A percentile compares a stretch with the other conserved stretches of the same genome.
Conservation (phyloP, 306 rosid species). For the Lathyrus tuberosus region DNA sequence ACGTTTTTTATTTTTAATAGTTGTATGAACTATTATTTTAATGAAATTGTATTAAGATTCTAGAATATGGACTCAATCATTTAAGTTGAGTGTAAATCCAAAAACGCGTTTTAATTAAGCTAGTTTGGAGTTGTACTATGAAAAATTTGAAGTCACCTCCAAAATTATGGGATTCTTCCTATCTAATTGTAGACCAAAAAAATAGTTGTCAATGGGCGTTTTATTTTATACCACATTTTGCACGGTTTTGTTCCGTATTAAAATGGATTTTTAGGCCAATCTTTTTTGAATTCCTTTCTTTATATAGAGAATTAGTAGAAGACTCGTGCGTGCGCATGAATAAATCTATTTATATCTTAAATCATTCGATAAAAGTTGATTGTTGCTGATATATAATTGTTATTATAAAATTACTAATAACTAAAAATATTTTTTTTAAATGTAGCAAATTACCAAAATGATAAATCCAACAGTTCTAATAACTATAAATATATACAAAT, state of each 20-base stretch:
- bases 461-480: accelerated
- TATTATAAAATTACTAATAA: no score
- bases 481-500: no score
- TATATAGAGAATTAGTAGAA: not conserved
- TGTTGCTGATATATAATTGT: no score
- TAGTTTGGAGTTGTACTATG: not conserved
- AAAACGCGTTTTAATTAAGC: not conserved
- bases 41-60: not conserved
- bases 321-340: no score
- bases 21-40: not conserved
- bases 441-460: no score
- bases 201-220: not conserved
- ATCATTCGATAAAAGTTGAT: no score
- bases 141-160: not conserved
- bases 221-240: not conserved
- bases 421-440: no score
- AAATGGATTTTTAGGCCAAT: not conserved
- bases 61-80: not conserved
- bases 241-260: not conserved
- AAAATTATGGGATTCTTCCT: not conserved
- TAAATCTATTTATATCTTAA: no score
- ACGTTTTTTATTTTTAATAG: not conserved
- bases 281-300: not conserved
- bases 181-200: not conserved
- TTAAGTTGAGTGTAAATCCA: not conserved